Evolutionary conservation across 2,329 filamentous ascomycete species (phyloP).

Genomic region (Metarhizium robertsii): DNA sequence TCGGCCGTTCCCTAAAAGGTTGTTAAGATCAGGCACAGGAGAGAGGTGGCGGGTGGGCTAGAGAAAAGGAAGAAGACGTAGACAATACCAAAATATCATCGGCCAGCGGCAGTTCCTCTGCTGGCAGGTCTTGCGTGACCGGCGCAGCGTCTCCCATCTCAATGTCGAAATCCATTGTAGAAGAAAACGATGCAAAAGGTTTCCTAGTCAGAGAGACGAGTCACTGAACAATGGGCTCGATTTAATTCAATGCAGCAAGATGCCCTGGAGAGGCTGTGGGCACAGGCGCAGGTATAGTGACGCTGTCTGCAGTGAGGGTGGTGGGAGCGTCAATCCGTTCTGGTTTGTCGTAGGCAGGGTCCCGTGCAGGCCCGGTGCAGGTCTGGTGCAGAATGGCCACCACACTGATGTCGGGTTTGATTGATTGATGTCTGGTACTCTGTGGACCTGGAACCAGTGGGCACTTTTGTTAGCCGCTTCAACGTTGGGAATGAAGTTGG

Average conservation of each 20-base stretch:
- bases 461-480: too few relatives aligned
- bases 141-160: constrained; percentile 59
- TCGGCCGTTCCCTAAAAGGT: constrained; percentile 23
- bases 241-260: background rate
- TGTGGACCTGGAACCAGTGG: too few relatives aligned
- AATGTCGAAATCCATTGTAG: constrained; percentile 56
- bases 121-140: constrained; percentile 17
- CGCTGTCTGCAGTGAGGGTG: too few relatives aligned
- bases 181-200: background rate
- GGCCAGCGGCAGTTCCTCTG: constrained; percentile 17
- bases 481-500: too few relatives aligned
- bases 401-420: too few relatives aligned
- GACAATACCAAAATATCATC: constrained; percentile 27
- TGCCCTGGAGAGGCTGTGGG: too few relatives aligned
- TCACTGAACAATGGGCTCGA: background rate
- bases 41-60: background rate
- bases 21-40: constrained; percentile 8
- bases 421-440: too few relatives aligned
- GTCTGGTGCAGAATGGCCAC: too few relatives aligned
- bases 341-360: too few relatives aligned
- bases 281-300: too few relatives aligned
- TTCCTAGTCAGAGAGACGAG: background rate
- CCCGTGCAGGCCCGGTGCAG: too few relatives aligned
- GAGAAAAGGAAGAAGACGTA: background rate
- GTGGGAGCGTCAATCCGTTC: too few relatives aligned